Evolutionary conservation across 2,329 filamentous ascomycete species (phyloP).

Genomic region (Elsinoe perseae): DNA sequence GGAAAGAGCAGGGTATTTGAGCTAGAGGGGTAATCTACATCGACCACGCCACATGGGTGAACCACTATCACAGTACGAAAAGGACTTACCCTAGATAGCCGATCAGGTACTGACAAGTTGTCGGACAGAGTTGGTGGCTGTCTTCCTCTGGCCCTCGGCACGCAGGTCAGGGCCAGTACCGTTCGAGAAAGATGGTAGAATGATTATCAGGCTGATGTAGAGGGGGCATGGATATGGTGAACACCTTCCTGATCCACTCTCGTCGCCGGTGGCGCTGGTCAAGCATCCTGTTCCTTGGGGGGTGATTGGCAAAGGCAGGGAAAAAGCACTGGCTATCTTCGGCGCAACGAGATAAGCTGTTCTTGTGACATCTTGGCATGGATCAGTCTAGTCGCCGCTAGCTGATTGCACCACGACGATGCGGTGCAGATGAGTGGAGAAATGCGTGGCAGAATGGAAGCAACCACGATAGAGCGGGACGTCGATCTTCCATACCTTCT

Average conservation of each 20-base stretch:
- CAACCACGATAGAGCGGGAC: not conserved
- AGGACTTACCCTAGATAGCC: not conserved
- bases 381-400: slow-evolving; percentile 9
- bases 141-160: slow-evolving; percentile 23
- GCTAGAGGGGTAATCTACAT: not conserved
- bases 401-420: not conserved
- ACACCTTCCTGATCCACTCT: slow-evolving; percentile 11
- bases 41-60: not conserved
- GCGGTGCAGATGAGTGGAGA: not conserved
- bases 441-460: not conserved
- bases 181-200: not conserved
- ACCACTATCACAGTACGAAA: not conserved
- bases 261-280: not conserved
- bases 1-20: not conserved
- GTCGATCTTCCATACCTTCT: not conserved
- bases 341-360: slow-evolving; percentile 10
- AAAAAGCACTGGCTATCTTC: slow-evolving; percentile 12
- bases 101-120: not conserved
- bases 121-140: slow-evolving; percentile 29
- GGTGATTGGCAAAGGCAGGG: not conserved
- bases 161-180: not conserved
- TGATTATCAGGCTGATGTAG: not conserved
- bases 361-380: slow-evolving; percentile 1
- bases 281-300: not conserved
- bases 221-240: not conserved